Evolutionary conservation across 2,329 filamentous ascomycete species (phyloP), one percentile per base, ranked within the genome.

Genomic region (Ophiognomonia clavigignenti-juglandacearum): DNA sequence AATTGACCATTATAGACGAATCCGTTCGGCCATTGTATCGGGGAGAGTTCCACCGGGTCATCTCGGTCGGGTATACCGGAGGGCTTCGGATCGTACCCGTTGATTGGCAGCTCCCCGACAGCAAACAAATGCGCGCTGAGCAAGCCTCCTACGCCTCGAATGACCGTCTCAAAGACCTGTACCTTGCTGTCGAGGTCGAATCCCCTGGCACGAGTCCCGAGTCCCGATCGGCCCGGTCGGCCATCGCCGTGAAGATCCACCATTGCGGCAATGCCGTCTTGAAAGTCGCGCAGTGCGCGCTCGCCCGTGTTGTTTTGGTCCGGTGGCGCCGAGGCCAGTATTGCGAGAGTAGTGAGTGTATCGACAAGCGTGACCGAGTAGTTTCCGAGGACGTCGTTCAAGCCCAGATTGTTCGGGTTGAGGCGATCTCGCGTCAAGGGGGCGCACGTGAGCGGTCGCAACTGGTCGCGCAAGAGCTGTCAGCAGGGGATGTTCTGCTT

Each of bases 101-200:
- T 72, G 46, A 97, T 96, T 1, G 93, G 93, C 47, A 98, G 69
- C 48, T 95, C 90, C 27, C 91, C 93, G 19, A 90, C 75, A 11
- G 93, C 92, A 64, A 98, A 98, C 35, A 96, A 71, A 68, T 98
- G 93, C 2, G 92, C 90, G 60, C 91, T 96, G 54, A 98, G 69
- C 47, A 98, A 72, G 1, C 93, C 93, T 13, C 93, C 93, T 38
- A 95, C 80, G 14, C 92, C 93, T 49, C 93, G 80, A 57, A 98
- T 98, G 29, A 96, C 92, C 1, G 92, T 97, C 71, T 98, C 93
- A 61, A 98, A 98, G 32, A 98, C 89, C 68, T 98, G 92, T 2
- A 98, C 93, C 67, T 97, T 98, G 70, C 91, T 96, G 66, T 98
- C 92, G 34, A 96, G 73, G 64, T 98, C 89, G 59, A 98, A 98